Evolutionary conservation across 2,329 filamentous ascomycete species (phyloP).

Genomic region (Paecilomyces dactylethromorphus): DNA sequence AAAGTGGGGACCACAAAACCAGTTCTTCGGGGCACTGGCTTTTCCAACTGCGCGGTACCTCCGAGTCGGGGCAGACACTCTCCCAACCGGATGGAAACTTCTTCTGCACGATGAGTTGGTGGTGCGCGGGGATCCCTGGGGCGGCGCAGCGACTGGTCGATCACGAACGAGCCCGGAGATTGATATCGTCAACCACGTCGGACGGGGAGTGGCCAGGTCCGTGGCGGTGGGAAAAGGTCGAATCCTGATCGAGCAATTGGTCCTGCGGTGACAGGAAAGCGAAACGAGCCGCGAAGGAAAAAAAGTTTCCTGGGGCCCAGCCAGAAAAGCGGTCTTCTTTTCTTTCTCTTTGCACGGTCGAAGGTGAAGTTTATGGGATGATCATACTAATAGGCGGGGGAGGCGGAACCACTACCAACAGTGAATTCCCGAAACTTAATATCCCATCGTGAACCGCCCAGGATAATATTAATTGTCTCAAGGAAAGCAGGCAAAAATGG

Average conservation of each 20-base stretch:
- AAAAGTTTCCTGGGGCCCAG: not conserved
- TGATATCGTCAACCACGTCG: not conserved
- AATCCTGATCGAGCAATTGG: not conserved
- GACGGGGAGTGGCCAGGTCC: not conserved
- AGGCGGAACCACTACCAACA: not conserved
- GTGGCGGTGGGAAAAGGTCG: not conserved
- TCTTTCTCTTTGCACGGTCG: not conserved
- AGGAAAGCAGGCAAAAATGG: not conserved
- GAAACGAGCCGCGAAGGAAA: not conserved
- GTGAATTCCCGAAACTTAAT: not conserved
- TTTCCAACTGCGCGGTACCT: not conserved
- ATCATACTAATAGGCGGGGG: not conserved
- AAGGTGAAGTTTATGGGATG: not conserved
- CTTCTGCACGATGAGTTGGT: not conserved
- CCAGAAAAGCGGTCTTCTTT: not conserved
- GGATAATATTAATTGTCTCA: too few relatives aligned
- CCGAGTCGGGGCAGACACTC: not conserved
- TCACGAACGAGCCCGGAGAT: not conserved
- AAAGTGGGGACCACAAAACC: not conserved
- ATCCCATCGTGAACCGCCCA: not conserved
- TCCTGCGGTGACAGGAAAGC: not conserved
- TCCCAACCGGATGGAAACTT: not conserved
- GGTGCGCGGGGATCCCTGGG: not conserved
- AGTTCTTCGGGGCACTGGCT: not conserved
- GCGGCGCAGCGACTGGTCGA: not conserved